Conservation (phyloP, 73 alveolate genomes). For the Halteria grandinella region DNA sequence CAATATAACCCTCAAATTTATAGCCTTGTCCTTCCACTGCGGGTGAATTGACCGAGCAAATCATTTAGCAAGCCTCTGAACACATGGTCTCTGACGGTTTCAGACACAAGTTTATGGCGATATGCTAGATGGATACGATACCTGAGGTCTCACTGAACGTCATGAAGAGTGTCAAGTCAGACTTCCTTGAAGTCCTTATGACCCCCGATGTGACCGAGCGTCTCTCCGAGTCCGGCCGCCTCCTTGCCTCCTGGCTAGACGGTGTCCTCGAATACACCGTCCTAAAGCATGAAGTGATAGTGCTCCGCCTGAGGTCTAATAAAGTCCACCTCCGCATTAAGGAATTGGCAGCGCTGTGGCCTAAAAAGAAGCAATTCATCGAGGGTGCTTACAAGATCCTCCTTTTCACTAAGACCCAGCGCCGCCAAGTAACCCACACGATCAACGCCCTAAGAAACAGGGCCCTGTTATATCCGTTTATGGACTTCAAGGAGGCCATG, state of each 20-base stretch:
- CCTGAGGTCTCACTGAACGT: slow-evolving; percentile 54
- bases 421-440: slow-evolving; percentile 32
- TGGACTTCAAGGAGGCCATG: slow-evolving; percentile 49
- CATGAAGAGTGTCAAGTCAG: slow-evolving; percentile 60
- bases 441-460: slow-evolving; percentile 31
- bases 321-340: slow-evolving; percentile 54
- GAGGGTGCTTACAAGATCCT: slow-evolving; percentile 69
- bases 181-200: slow-evolving; percentile 56
- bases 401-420: slow-evolving; percentile 54
- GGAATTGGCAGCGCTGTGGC: slow-evolving; percentile 51
- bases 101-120: slow-evolving; percentile 12
- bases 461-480: slow-evolving; percentile 46
- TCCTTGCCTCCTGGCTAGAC: slow-evolving; percentile 69
- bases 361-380: slow-evolving; percentile 57
- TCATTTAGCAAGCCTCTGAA: slow-evolving; percentile 13
- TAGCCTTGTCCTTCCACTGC: slow-evolving; percentile 39
- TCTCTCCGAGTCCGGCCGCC: slow-evolving; percentile 62
- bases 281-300: slow-evolving; percentile 65
- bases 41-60: slow-evolving; percentile 33
- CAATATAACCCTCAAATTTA: neutral
- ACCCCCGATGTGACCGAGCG: slow-evolving; percentile 31
- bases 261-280: slow-evolving; percentile 70
- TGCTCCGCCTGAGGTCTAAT: slow-evolving; percentile 55
- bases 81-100: slow-evolving; percentile 52
- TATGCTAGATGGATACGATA: slow-evolving; percentile 68